phyloP scores from a whole-genome alignment of 179 eudicot genomes.

The Beta corolliflora region DNA sequence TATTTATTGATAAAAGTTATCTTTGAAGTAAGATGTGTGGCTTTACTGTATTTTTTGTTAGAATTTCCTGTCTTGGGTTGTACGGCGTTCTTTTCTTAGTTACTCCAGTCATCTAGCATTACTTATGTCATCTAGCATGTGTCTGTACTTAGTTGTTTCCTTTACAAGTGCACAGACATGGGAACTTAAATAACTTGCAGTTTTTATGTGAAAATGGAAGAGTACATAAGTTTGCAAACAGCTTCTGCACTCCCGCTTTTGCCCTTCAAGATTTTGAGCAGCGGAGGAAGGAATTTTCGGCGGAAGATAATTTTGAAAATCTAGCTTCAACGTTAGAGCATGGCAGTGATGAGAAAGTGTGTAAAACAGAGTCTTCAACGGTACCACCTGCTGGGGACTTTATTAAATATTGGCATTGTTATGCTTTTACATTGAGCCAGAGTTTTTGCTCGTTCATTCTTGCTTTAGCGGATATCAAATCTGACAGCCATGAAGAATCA shows the following conservation, averaged over 20 bases:
- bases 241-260: slow-evolving; percentile 82
- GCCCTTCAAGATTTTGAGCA: slow-evolving; percentile 73
- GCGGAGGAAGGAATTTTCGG: slow-evolving; percentile 27
- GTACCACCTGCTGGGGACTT: slow-evolving; percentile 30
- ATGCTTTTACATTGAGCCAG: slow-evolving; percentile 67
- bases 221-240: slow-evolving; percentile 95
- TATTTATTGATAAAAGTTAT: background rate
- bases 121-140: background rate
- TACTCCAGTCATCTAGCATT: background rate
- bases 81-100: background rate
- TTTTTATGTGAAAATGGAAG: slow-evolving; percentile 92
- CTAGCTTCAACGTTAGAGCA: slow-evolving; percentile 34
- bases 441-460: slow-evolving; percentile 72
- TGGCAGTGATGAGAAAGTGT: slow-evolving; percentile 32
- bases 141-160: slow-evolving; percentile 29
- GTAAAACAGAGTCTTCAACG: slow-evolving; percentile 31
- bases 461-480: slow-evolving; percentile 51
- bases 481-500: slow-evolving; percentile 44
- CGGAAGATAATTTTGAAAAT: slow-evolving; percentile 35
- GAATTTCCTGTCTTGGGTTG: background rate
- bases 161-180: slow-evolving; percentile 70
- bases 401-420: slow-evolving; percentile 60
- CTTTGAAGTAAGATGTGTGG: background rate
- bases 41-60: slow-evolving; percentile 5
- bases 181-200: slow-evolving; percentile 89